Evolutionary conservation across 192 early-diverging fungal species (phyloP).

Genomic region (Backusella circina): DNA sequence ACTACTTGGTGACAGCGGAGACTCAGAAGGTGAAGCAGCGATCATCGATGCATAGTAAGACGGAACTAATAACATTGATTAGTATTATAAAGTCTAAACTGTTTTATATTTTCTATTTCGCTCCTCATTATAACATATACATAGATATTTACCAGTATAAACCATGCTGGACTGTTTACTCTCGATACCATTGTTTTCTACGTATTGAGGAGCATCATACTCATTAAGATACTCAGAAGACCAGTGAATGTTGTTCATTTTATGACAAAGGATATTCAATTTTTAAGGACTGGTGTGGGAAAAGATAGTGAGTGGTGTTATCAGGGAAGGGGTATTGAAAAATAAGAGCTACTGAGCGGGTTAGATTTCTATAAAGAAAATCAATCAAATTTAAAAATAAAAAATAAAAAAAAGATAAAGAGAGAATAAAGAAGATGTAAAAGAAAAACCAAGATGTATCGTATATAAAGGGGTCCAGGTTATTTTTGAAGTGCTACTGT

Average conservation of each 20-base stretch:
- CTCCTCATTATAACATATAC: background rate
- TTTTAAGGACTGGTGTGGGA: background rate
- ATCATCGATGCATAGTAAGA: constrained; percentile 7
- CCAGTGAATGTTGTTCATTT: constrained; percentile 6
- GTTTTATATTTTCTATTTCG: background rate
- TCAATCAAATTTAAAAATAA: background rate
- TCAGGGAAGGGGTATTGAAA: background rate
- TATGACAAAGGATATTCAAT: background rate
- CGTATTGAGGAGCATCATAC: background rate
- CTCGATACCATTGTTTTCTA: background rate
- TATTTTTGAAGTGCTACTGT: background rate
- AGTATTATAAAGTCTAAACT: background rate
- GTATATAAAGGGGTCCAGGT: background rate
- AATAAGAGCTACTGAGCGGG: background rate
- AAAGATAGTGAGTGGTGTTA: background rate
- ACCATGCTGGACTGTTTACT: background rate
- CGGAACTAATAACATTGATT: background rate
- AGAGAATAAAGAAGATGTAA: background rate
- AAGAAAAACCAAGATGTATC: background rate
- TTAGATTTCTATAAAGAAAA: background rate
- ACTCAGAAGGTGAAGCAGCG: background rate
- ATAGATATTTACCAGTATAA: constrained; percentile 14
- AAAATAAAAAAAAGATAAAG: background rate
- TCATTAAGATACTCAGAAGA: constrained; percentile 10
- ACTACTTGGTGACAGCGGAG: background rate